Percentiles rank a stretch among this genome's conserved stretches.
These are phyloP conservation scores for Ophiosphaerella narmari DNA, from an alignment of 2,329 filamentous ascomycete genomes.

Conservation along the genomic window DNA sequence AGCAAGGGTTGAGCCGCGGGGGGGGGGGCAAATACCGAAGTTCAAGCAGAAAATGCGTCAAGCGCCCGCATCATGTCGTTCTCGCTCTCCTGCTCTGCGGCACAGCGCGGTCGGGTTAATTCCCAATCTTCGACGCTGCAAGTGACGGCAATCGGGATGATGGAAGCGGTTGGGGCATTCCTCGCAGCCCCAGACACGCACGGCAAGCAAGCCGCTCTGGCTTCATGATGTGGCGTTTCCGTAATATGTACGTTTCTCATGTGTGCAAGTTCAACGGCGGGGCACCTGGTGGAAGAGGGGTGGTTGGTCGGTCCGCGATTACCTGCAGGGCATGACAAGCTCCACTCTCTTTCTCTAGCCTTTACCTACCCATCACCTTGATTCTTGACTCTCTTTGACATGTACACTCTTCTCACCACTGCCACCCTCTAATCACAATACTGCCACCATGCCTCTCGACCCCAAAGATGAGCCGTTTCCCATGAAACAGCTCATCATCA, in stretches of 20 bases:
- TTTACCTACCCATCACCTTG: constrained; percentile 20
- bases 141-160: constrained; percentile 3
- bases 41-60: constrained; percentile 9
- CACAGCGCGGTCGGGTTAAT: not conserved
- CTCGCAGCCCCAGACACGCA: constrained; percentile 6
- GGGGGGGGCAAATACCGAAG: constrained; percentile 1
- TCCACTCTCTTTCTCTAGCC: constrained; percentile 7
- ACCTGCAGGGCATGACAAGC: constrained; percentile 25
- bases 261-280: constrained; percentile 11
- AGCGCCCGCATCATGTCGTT: constrained; percentile 1
- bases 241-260: constrained; percentile 17
- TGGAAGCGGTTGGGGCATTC: not conserved
- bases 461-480: constrained; percentile 49
- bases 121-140: constrained; percentile 4
- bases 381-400: constrained; percentile 16
- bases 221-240: constrained; percentile 10
- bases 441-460: constrained; percentile 33
- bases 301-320: constrained; percentile 22
- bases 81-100: not conserved
- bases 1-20: constrained; percentile 9
- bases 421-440: constrained; percentile 19
- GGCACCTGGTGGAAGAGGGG: constrained; percentile 9
- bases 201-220: constrained; percentile 17
- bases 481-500: constrained; percentile 52
- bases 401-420: constrained; percentile 17